Evolutionary conservation across 2,329 filamentous ascomycete species (phyloP), one percentile per base, ranked within the genome.

Genomic region (Scedosporium minutisporum): DNA sequence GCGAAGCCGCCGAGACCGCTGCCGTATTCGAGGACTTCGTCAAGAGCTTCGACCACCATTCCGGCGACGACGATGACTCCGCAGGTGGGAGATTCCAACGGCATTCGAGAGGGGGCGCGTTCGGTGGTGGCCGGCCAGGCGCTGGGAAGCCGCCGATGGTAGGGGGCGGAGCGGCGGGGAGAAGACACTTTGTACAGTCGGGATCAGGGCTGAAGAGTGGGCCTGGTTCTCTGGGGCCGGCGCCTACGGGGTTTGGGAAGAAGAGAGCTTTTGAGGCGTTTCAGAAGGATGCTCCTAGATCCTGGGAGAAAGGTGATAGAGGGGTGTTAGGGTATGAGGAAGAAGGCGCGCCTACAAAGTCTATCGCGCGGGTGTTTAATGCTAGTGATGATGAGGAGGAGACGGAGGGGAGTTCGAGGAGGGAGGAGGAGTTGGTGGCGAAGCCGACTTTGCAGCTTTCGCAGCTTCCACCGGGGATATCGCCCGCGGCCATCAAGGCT

Each of bases 21-120:
- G 91, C 91, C 25, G 91, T 92, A 0, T 90, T 93, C 73, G 86
- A 91, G 68, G 91, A 93, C 67, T 96, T 96, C 67, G 85, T 95
- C 63, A 93, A 93, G 74, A 91, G 83, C 62, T 90, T 90, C 68
- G 87, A 86, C 55, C 79, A 82, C 65, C 84, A 87, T 44, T 82
- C 83, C 27, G 78, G 81, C 48, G 78, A 81, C 53, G 73, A 78
- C 64, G 71, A 75, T 25, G 70, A 69, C 44, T 64, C 66, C 57
- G n/a, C 4, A 4, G 58, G 58, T 10, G 58, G 58, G 10, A n/a
- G 58, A 27, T 44, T 25, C 58, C 58, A 48, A 16, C 46, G 61
- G 58, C 29, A 62, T 57, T 21, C 51, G 42, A 1, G 62, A 64
- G 51, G 51, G 10, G 60, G 29, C 18, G 27, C 16, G 4, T 51